phyloP scores from a whole-genome alignment of 805 yeast species.

The Nakazawaea ishiwadae region DNA sequence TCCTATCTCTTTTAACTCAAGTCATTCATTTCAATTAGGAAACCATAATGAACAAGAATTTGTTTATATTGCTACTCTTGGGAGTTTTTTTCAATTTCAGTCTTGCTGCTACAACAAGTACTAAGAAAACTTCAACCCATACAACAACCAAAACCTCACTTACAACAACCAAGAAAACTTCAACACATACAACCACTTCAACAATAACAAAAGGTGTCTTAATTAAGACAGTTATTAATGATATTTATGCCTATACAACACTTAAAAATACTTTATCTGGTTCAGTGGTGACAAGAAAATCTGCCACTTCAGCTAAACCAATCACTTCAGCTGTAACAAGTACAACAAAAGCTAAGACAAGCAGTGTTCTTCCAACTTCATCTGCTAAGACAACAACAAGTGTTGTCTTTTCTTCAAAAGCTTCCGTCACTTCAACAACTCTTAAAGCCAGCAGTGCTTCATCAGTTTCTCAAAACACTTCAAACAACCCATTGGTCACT shows the following conservation, averaged over 20 bases:
- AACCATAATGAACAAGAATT: conserved; percentile 2
- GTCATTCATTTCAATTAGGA: background rate
- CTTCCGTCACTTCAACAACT: conserved; percentile 20
- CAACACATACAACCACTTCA: conserved; percentile 23
- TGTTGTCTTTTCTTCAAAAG: conserved; percentile 13
- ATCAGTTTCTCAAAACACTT: conserved; percentile 18
- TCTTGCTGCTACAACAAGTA: no score
- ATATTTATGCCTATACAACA: conserved; percentile 11
- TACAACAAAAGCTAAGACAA: background rate
- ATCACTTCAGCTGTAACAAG: conserved; percentile 1
- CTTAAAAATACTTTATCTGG: conserved; percentile 6
- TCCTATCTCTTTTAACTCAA: background rate
- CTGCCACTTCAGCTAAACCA: conserved; percentile 5
- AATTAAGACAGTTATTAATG: conserved; percentile 12
- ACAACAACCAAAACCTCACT: conserved; percentile 13
- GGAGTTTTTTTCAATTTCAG: background rate
- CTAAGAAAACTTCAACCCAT: no score
- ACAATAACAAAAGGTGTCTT: conserved; percentile 13
- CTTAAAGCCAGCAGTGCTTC: conserved; percentile 21
- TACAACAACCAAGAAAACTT: conserved; percentile 22
- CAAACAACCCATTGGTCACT: conserved; percentile 27
- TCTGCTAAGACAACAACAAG: conserved; percentile 14
- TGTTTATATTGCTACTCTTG: conserved; percentile 1
- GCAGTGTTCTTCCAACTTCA: conserved; percentile 11
- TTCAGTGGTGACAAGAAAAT: conserved; percentile 11